These are phyloP conservation scores for Penicillium corylophilum DNA, from an alignment of 2,329 filamentous ascomycete genomes.

Conservation along the genomic window DNA sequence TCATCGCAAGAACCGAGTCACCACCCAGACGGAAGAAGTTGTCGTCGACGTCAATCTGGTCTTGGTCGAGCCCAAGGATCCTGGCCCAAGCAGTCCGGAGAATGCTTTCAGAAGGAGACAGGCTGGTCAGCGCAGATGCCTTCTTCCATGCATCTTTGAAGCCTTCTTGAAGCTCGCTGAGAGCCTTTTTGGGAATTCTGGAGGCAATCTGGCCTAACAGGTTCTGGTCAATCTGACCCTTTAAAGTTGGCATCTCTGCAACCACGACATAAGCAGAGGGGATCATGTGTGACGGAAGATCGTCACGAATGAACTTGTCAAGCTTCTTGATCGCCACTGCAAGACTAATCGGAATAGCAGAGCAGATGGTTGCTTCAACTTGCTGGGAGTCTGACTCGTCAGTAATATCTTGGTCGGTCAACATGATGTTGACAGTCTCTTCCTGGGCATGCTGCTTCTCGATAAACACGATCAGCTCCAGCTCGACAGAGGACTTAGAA, in stretches of 20 bases:
- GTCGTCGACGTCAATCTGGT: conserved; percentile 54
- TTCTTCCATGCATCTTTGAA: conserved; percentile 36
- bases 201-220: conserved; percentile 33
- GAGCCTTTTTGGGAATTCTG: conserved; percentile 17
- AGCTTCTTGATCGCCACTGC: conserved; percentile 40
- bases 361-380: conserved; percentile 16
- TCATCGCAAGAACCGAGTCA: conserved; percentile 62
- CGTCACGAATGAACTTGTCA: conserved; percentile 44
- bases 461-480: conserved; percentile 32
- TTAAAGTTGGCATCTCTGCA: conserved; percentile 34
- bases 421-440: conserved; percentile 28
- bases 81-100: conserved; percentile 34
- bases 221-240: conserved; percentile 31
- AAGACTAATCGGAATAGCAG: conserved; percentile 32
- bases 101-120: conserved; percentile 39
- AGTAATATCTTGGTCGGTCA: conserved; percentile 23
- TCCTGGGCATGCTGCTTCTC: conserved; percentile 29
- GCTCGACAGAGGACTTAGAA: conserved; percentile 19
- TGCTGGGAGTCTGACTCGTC: conserved; percentile 10
- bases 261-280: conserved; percentile 46
- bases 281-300: conserved; percentile 47
- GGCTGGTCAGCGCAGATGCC: conserved; percentile 24
- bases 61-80: conserved; percentile 23
- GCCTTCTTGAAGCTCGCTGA: conserved; percentile 17
- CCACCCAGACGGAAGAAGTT: conserved; percentile 63